phyloP scores from a whole-genome alignment of 345 rosid genomes.

The Cardamine chenopodiifolia region DNA sequence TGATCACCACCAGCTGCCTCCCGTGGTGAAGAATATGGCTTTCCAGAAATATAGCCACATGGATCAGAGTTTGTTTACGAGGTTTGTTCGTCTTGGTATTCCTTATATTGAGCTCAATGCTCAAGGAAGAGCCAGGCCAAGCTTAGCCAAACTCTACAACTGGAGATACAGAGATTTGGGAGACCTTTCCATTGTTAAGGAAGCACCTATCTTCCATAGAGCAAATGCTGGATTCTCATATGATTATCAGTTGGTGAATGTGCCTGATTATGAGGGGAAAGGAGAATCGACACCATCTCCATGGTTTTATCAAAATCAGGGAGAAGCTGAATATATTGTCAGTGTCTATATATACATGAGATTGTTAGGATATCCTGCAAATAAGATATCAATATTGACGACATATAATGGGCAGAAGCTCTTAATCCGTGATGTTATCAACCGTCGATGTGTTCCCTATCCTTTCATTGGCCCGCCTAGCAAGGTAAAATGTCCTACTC shows the following conservation, averaged over 20 bases:
- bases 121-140: constrained; percentile 98
- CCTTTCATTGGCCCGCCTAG: constrained; percentile 92
- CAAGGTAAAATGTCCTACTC: constrained; percentile 58
- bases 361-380: constrained; percentile 90
- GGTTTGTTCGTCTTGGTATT: constrained; percentile 96
- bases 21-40: constrained; percentile 99
- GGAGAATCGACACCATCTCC: constrained; percentile 98
- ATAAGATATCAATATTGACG: constrained; percentile 92
- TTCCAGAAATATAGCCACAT: constrained; percentile 99
- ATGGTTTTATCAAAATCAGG: constrained; percentile 98
- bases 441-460: constrained; percentile 83
- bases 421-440: constrained; percentile 96
- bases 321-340: constrained; percentile 95
- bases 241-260: constrained; percentile 91
- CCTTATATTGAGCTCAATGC: constrained; percentile 99
- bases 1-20: constrained; percentile 99
- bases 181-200: constrained; percentile 84
- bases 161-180: constrained; percentile 99
- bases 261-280: constrained; percentile 85
- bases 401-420: constrained; percentile 98
- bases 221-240: constrained; percentile 95
- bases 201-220: constrained; percentile 61
- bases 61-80: constrained; percentile 99
- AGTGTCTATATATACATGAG: constrained; percentile 98
- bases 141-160: constrained; percentile 89